Evolutionary conservation across 176 grass and related monocot genomes (phyloP).

Genomic region (Phyllostachys edulis): DNA sequence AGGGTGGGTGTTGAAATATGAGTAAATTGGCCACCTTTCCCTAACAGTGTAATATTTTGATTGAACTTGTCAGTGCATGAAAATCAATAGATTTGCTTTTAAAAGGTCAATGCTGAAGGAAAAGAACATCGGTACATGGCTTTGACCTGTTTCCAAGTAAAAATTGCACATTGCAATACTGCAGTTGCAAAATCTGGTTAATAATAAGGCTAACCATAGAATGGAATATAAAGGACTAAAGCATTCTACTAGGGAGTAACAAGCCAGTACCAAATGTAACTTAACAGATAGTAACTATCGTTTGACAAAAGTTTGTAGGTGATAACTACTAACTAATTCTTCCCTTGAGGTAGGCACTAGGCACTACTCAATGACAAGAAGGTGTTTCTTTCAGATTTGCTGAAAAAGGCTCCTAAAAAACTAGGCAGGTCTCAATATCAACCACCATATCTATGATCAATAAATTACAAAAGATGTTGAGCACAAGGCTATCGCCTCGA

Average conservation of each 20-base stretch:
- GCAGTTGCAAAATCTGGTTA: not conserved
- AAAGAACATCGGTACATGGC: not conserved
- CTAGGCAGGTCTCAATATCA: not conserved
- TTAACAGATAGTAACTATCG: not conserved
- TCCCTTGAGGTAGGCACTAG: not conserved
- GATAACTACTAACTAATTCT: not conserved
- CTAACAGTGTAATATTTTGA: not conserved
- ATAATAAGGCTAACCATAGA: not conserved
- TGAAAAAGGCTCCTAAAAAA: not conserved
- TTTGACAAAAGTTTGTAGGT: not conserved
- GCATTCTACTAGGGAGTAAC: not conserved
- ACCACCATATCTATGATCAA: not conserved
- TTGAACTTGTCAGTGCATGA: not conserved
- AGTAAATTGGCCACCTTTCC: not conserved
- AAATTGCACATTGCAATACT: not conserved
- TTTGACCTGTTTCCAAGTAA: not conserved
- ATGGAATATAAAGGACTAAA: not conserved
- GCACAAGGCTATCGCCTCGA: not conserved
- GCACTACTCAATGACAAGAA: not conserved
- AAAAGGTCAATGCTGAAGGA: not conserved
- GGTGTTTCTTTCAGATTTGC: not conserved
- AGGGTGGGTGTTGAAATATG: not conserved
- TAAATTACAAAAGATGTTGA: not conserved
- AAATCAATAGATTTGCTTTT: not conserved
- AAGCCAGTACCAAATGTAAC: not conserved